A percentile compares a stretch with the other conserved stretches of the same genome.
Conservation (phyloP, 345 rosid species). For the Murraya koenigii region DNA sequence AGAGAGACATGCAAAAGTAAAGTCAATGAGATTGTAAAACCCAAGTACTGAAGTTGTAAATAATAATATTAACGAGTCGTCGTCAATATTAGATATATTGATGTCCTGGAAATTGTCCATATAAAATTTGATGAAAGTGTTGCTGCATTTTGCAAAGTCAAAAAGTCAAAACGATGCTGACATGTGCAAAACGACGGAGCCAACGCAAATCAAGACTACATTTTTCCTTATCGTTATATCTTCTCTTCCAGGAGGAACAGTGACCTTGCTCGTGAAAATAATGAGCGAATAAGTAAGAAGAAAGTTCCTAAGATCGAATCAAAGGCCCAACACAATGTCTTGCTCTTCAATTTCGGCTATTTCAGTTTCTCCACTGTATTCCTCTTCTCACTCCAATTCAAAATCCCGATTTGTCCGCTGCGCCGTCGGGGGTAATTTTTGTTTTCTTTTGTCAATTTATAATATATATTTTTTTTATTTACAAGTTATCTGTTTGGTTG, state of each 20-base stretch:
- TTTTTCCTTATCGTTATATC: slow-evolving; percentile 27
- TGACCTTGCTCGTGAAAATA: not conserved
- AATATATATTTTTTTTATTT: not conserved
- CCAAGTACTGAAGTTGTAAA: no score
- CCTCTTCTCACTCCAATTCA: slow-evolving; percentile 17
- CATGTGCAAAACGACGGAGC: slow-evolving; percentile 1
- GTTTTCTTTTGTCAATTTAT: not conserved
- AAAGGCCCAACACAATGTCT: slow-evolving; percentile 30
- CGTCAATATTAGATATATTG: no score
- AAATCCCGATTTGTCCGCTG: slow-evolving; percentile 52
- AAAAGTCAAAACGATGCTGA: not conserved
- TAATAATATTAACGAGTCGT: no score
- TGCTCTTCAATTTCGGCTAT: slow-evolving; percentile 42
- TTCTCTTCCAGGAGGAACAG: not conserved
- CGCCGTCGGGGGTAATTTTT: slow-evolving; percentile 54
- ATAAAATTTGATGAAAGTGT: no score
- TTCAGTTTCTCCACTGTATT: slow-evolving; percentile 29
- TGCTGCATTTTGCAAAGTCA: no score
- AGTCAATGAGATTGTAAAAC: no score
- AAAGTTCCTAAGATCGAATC: not conserved
- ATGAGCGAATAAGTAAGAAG: not conserved
- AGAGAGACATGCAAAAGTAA: no score
- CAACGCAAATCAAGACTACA: slow-evolving; percentile 4
- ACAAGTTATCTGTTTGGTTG: not conserved
- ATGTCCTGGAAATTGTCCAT: no score